phyloP scores from a whole-genome alignment of 2,329 filamentous ascomycete species.

The Immersiporthe knoxdaviesiana region DNA sequence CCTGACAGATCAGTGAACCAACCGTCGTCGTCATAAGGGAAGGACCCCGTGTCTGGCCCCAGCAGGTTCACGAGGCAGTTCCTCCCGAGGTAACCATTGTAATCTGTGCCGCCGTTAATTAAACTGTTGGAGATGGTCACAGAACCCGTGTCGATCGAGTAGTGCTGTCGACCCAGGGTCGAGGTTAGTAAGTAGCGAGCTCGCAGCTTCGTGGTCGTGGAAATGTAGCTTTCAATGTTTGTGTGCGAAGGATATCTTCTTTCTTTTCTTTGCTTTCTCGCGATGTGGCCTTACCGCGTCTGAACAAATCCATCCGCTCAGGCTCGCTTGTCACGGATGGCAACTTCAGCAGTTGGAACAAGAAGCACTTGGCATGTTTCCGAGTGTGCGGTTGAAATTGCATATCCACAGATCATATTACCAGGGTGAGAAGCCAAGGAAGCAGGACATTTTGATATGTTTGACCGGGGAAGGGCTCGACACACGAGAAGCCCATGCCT shows the following conservation, averaged over 20 bases:
- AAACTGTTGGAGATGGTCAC: conserved; percentile 64
- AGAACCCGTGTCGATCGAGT: conserved; percentile 58
- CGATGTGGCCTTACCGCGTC: neutral
- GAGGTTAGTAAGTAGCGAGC: conserved; percentile 43
- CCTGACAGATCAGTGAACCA: conserved; percentile 6
- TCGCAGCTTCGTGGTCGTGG: neutral
- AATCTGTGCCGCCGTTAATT: conserved; percentile 57
- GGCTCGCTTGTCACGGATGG: neutral
- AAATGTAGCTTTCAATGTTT: neutral
- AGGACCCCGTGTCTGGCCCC: neutral
- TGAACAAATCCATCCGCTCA: neutral
- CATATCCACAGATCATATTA: neutral
- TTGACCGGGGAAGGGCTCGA: neutral
- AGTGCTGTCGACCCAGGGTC: conserved; percentile 62
- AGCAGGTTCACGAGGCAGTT: conserved; percentile 15
- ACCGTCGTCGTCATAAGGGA: neutral
- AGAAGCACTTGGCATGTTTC: too few species aligned
- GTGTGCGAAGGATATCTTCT: too few species aligned
- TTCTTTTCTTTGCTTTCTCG: too few species aligned
- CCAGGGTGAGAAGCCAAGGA: neutral
- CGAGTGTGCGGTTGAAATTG: neutral
- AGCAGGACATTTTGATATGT: neutral
- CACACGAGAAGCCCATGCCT: too few species aligned
- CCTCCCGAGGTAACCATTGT: conserved; percentile 32
- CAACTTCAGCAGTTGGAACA: too few species aligned